A percentile compares a stretch with the other conserved stretches of the same genome.
These are phyloP conservation scores for Gomphus sp. DNA, from an alignment of 1,284 basidiomycete species.

Conservation along the genomic window DNA sequence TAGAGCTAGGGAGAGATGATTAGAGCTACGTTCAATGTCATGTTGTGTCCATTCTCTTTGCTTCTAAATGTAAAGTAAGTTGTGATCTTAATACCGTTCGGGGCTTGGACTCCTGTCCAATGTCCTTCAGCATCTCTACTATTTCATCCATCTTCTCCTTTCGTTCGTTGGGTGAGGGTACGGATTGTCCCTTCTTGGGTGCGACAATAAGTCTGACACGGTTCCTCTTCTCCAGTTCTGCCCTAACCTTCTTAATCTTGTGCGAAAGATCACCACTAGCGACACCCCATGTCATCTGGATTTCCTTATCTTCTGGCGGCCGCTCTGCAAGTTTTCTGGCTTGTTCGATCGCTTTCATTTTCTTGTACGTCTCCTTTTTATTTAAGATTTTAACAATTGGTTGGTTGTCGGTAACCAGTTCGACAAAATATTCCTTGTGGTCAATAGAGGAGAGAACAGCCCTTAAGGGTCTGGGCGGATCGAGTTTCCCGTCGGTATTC, in stretches of 20 bases:
- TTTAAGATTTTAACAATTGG: slow-evolving; percentile 47
- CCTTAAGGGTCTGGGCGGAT: slow-evolving; percentile 23
- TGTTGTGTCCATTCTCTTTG: not conserved
- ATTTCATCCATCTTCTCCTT: not conserved
- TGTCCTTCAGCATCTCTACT: slow-evolving; percentile 3
- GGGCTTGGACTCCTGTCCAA: not conserved
- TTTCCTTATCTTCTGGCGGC: slow-evolving; percentile 45
- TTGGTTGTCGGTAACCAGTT: slow-evolving; percentile 34
- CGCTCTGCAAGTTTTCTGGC: slow-evolving; percentile 24
- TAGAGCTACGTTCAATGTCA: not conserved
- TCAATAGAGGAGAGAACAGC: slow-evolving; percentile 33
- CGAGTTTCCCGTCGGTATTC: slow-evolving; percentile 24
- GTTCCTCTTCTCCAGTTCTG: slow-evolving; percentile 51
- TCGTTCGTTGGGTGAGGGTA: not conserved
- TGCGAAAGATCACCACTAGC: slow-evolving; percentile 51
- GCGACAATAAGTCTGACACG: slow-evolving; percentile 51
- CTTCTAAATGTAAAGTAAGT: slow-evolving; percentile 1
- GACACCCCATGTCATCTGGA: slow-evolving; percentile 66
- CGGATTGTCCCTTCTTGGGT: slow-evolving; percentile 33
- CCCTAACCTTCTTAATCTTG: slow-evolving; percentile 53
- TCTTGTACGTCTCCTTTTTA: slow-evolving; percentile 25
- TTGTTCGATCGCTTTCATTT: slow-evolving; percentile 26
- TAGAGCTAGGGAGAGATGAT: not conserved
- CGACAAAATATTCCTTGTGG: slow-evolving; percentile 33
- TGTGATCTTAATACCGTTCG: slow-evolving; percentile 1